Evolutionary conservation across 2,329 filamentous ascomycete genomes (phyloP).

Genomic region (Aspergillus calidoustus): DNA sequence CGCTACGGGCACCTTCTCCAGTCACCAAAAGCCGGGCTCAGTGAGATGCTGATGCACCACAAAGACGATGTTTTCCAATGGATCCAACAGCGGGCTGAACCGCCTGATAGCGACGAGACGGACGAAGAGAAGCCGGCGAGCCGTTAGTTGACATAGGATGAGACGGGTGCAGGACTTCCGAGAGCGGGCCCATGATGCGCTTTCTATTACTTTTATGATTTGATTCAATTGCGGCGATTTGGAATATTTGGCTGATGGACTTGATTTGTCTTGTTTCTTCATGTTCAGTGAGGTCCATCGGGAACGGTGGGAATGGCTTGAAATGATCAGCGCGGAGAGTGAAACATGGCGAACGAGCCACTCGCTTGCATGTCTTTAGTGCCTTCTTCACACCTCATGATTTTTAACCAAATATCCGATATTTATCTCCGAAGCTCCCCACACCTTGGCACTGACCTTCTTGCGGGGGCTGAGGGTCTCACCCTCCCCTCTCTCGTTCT

Average conservation of each 20-base stretch:
- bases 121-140: constrained; percentile 29
- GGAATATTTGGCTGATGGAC: constrained; percentile 2
- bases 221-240: constrained; percentile 4
- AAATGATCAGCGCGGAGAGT: constrained; percentile 10
- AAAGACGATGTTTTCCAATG: constrained; percentile 54
- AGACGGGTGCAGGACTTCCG: constrained; percentile 12
- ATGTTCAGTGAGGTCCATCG: neutral
- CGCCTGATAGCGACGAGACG: constrained; percentile 31
- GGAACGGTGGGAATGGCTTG: constrained; percentile 7
- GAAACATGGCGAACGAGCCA: constrained; percentile 11
- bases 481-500: neutral
- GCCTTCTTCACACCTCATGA: neutral
- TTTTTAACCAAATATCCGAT: neutral
- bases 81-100: constrained; percentile 47
- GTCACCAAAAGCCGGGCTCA: constrained; percentile 52
- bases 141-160: constrained; percentile 23
- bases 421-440: constrained; percentile 4
- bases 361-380: neutral
- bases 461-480: neutral
- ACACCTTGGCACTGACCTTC: neutral
- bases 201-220: constrained; percentile 6
- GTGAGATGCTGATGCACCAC: constrained; percentile 62
- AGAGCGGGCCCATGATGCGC: constrained; percentile 1
- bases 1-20: constrained; percentile 60
- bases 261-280: constrained; percentile 3